Base-by-base conservation (phyloP, 768 basidiomycete genomes). In the Lentinula guzmanii region DNA sequence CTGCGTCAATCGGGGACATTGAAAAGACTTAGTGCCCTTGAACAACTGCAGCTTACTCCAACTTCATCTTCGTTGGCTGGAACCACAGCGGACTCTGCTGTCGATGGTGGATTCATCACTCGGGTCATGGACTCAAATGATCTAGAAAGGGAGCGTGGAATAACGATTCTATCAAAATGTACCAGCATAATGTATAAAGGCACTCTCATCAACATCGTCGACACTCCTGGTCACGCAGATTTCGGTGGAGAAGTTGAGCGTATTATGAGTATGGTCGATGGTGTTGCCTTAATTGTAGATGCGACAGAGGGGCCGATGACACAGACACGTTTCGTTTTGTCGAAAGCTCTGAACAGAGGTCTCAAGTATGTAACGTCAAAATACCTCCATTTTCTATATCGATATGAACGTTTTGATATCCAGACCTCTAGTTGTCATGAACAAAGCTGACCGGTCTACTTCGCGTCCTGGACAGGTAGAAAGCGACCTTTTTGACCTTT, bases 241-340 rank as follows among this genome's bases (percentile, higher is more conserved):
- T 84, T 86, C 70, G 83, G 83, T 37, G 83, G 83, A 60, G 84
- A 86, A 68, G 83, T 86, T 8, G 83, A 86, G 64, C 78, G 83
- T 58, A 79, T 84, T 3, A 74, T 83, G 74, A 81, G 82, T 62
- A 84, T 86, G 77, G 81, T 86, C 10, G 84, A 85, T 62, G 83
- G 83, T 33, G 83, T 84, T 10, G 82, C 82, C 13, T 75, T 86
- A n/a, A 71, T 86, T 3, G 79, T 86, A 16, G 83, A 85, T 63
- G 82, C 82, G 2, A 83, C 84, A 1, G 83, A 85, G 65, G 83
- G 83, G 1, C 83, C 84, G 2, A 84, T 85, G 77, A 84, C 82
- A 2, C 84, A 86, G 67, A 86, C 83, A 0, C 71, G 79, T 1
- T 82, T 82, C 48, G 80, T 82, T 1, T 69, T 82, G n/a, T 71